phyloP scores from a whole-genome alignment of 352 stramenopile genomes.

The Pythium pyrilobum region DNA sequence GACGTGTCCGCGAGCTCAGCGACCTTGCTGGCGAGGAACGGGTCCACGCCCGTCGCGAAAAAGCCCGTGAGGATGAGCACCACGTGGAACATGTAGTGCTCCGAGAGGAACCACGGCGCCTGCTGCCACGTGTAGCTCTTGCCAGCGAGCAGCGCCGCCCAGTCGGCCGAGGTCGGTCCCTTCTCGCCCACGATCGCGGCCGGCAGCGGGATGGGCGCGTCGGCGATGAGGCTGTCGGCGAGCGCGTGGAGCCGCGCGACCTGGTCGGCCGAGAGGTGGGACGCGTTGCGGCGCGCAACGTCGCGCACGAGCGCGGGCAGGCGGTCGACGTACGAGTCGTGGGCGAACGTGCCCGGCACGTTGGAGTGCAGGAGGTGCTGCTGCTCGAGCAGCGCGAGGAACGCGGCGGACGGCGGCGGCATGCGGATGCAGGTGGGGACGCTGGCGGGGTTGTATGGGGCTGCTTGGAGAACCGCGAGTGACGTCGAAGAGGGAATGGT shows the following conservation, averaged over 20 bases:
- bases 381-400: slow-evolving; percentile 35
- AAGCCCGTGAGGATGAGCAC: slow-evolving; percentile 59
- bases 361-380: slow-evolving; percentile 41
- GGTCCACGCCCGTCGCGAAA: slow-evolving; percentile 53
- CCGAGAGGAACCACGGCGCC: slow-evolving; percentile 65
- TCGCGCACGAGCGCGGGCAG: slow-evolving; percentile 55
- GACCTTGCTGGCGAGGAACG: slow-evolving; percentile 64
- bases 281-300: slow-evolving; percentile 41
- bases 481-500: slow-evolving; percentile 2
- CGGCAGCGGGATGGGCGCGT: slow-evolving; percentile 42
- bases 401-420: slow-evolving; percentile 33
- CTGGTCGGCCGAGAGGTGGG: slow-evolving; percentile 32
- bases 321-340: slow-evolving; percentile 56
- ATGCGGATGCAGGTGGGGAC: slow-evolving; percentile 10
- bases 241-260: slow-evolving; percentile 31
- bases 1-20: slow-evolving; percentile 42
- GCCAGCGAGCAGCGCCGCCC: slow-evolving; percentile 31
- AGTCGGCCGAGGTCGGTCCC: slow-evolving; percentile 40
- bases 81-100: slow-evolving; percentile 75
- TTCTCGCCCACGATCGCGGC: slow-evolving; percentile 30
- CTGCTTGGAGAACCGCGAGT: not conserved
- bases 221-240: slow-evolving; percentile 36
- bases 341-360: slow-evolving; percentile 50
- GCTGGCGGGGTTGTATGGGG: too few species aligned
- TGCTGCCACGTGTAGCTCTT: slow-evolving; percentile 65